Base-by-base conservation (phyloP, 306 rosid genomes). In the Acacia melanoxylon region DNA sequence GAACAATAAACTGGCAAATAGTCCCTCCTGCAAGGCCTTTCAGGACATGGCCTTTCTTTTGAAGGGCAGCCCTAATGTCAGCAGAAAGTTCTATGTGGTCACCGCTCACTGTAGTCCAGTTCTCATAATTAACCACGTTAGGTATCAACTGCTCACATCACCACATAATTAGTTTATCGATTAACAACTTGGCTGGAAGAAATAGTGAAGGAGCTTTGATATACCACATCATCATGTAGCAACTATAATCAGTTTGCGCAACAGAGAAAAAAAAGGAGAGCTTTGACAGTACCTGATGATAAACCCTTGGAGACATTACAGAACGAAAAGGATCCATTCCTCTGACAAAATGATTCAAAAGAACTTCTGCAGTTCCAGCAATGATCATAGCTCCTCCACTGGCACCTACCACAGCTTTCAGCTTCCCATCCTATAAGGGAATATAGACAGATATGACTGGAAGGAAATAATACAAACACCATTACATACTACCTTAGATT, bases 391-490 rank as follows among this genome's bases (percentile, higher is more conserved):
- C 46, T 80, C 98, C 95, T 33, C 95, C 97, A 81, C 97, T 95
- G 71, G 97, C 98, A 74, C 98, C 97, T 14, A 85, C 85, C 58
- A 85, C 98, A 25, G 89, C 97, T 81, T 88, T 89, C 80, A 95
- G 78, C 58, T 87, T 84, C 58, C 86, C 88, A 76, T 90, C 83
- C 98, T 94, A 83, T 54, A 54, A 1, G 80, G 68, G 15, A 73
- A 87, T 63, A 37, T 37, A 37, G 40, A 37, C 54, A 74, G 17
- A 66, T 61, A 51, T 68, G 59, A 54, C 54, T 84, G 40, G 66
- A 49, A 56, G 10, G 25, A 42, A 78, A 75, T 24, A 80, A 40
- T 22, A 20, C 11, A 29, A 74, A 66, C 48, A 63, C 42, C 58
- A 15, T 37, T 3, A 4, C 6, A 37, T 66, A 8, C 44, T 20